A percentile compares a stretch with the other conserved stretches of the same genome.
Conservation (phyloP, 176 grass and related monocot species). For the Carex parvula region DNA sequence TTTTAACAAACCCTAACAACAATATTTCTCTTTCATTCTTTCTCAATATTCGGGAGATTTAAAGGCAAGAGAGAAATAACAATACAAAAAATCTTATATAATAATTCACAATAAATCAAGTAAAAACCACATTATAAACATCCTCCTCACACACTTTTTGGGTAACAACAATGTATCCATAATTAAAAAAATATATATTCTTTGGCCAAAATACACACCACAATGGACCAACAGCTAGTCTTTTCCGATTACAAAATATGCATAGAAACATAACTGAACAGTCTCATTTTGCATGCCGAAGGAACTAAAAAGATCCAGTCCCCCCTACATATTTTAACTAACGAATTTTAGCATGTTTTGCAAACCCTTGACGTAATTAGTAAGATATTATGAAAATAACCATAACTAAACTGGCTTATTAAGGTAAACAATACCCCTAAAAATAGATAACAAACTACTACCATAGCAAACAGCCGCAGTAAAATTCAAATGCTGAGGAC, state of each 20-base stretch:
- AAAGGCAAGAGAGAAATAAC: neutral
- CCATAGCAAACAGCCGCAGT: neutral
- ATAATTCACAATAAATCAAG: neutral
- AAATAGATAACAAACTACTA: neutral
- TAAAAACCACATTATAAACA: neutral
- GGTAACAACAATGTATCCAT: neutral
- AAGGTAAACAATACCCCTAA: conserved; percentile 11
- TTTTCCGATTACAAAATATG: neutral
- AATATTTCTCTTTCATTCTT: neutral
- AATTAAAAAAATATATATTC: neutral
- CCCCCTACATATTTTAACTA: neutral
- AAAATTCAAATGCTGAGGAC: neutral
- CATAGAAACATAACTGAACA: neutral
- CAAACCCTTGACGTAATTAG: neutral
- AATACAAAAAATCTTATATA: neutral
- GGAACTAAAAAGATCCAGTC: neutral
- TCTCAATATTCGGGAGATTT: neutral
- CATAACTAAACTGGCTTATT: neutral
- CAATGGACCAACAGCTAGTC: too few relatives aligned
- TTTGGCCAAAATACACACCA: neutral
- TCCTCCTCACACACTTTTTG: neutral
- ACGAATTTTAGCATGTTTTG: neutral
- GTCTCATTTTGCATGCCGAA: conserved; percentile 7
- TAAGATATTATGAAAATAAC: neutral
- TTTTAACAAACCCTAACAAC: neutral